Conservation (phyloP, 495 filamentous ascomycete genomes). For the Aspergillus funiculosus region DNA sequence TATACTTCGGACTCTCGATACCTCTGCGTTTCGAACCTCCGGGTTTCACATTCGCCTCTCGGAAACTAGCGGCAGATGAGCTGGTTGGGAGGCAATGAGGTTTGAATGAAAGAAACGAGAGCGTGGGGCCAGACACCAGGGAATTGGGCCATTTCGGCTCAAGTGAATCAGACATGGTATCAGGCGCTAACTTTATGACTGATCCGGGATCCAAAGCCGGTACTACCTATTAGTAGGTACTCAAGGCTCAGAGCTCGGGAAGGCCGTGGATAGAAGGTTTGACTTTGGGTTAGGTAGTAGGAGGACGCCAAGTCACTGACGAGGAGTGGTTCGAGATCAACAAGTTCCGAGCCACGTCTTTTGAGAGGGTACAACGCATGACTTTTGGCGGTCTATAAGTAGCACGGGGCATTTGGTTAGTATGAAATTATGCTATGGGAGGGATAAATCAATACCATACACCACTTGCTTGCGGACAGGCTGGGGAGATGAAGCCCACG, state of each 20-base stretch:
- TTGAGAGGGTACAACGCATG: conserved; percentile 30
- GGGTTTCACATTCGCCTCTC: conserved; percentile 48
- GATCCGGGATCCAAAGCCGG: too few species aligned
- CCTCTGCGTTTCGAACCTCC: conserved; percentile 39
- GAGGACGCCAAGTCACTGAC: conserved; percentile 20
- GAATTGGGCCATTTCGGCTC: conserved; percentile 34
- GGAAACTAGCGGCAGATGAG: conserved; percentile 31
- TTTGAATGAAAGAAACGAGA: conserved; percentile 34
- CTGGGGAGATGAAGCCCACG: conserved; percentile 16
- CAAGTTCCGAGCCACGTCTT: conserved; percentile 19
- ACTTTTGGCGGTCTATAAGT: conserved; percentile 27
- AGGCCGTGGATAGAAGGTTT: conserved; percentile 1
- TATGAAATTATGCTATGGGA: background rate
- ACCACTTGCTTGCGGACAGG: conserved; percentile 7
- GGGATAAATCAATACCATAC: conserved; percentile 12
- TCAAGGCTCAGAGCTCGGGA: too few species aligned
- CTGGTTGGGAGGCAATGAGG: conserved; percentile 43
- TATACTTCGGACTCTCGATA: conserved; percentile 50
- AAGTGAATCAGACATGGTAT: conserved; percentile 35
- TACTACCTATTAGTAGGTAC: too few species aligned
- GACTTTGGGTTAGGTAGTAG: conserved; percentile 23
- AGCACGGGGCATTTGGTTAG: conserved; percentile 1
- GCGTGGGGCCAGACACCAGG: conserved; percentile 25
- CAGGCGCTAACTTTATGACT: background rate
- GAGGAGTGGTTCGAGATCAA: conserved; percentile 18